phyloP scores from a whole-genome alignment of 805 yeast genomes.

The Kazachstania kunashirensis region DNA sequence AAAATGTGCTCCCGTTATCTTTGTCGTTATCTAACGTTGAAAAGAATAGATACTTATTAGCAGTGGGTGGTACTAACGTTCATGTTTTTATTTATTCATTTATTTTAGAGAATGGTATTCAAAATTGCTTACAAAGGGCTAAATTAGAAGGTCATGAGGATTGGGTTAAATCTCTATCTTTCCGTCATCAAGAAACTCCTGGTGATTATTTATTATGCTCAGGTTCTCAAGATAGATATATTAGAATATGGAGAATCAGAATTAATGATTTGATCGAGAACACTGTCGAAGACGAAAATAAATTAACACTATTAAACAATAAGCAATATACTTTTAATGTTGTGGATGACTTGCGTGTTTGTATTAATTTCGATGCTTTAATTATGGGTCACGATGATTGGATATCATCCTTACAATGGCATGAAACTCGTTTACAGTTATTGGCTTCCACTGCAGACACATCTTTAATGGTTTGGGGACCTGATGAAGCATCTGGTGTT shows the following conservation, averaged over 20 bases:
- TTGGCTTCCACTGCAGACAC: constrained; percentile 89
- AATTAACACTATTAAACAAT: constrained; percentile 51
- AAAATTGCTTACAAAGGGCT: constrained; percentile 35
- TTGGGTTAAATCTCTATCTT: constrained; percentile 75
- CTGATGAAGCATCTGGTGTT: constrained; percentile 75
- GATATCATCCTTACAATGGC: constrained; percentile 84
- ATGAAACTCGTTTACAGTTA: constrained; percentile 43
- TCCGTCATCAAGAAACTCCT: constrained; percentile 37
- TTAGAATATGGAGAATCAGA: constrained; percentile 76
- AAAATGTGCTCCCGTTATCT: constrained; percentile 23
- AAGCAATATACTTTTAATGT: constrained; percentile 56
- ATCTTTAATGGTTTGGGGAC: constrained; percentile 87
- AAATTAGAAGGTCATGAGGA: constrained; percentile 85
- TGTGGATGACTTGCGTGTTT: constrained; percentile 32
- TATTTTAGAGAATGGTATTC: constrained; percentile 12
- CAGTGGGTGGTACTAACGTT: constrained; percentile 64
- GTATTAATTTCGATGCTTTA: constrained; percentile 79
- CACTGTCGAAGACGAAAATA: constrained; percentile 37
- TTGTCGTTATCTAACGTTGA: constrained; percentile 19
- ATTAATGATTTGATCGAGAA: constrained; percentile 48
- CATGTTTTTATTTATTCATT: constrained; percentile 47
- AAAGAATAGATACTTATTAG: constrained; percentile 37
- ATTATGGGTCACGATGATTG: constrained; percentile 98
- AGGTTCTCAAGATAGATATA: constrained; percentile 89
- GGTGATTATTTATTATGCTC: constrained; percentile 64